These are phyloP conservation scores for Monosporozyma servazzii DNA, from an alignment of 805 yeast genomes.

Conservation along the genomic window DNA sequence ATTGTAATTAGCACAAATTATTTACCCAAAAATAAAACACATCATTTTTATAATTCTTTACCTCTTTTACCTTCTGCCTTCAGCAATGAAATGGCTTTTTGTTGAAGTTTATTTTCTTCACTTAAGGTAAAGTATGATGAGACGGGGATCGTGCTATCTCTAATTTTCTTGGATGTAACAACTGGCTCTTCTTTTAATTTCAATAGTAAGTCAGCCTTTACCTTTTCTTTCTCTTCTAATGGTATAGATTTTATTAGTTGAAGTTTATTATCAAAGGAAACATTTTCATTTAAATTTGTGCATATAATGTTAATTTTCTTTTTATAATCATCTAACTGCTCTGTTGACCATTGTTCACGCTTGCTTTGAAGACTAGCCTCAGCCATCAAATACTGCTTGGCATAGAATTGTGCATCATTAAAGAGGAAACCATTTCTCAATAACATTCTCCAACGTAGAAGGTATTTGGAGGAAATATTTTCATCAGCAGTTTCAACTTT, in stretches of 20 bases:
- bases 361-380: conserved; percentile 35
- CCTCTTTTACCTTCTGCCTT: background rate
- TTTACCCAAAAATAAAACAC: background rate
- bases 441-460: conserved; percentile 44
- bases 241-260: conserved; percentile 16
- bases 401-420: conserved; percentile 49
- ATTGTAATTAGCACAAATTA: background rate
- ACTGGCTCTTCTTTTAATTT: background rate
- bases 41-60: background rate
- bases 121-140: background rate
- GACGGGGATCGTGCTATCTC: background rate
- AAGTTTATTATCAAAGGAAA: conserved; percentile 24
- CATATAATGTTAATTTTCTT: conserved; percentile 10
- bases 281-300: conserved; percentile 11
- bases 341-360: conserved; percentile 30
- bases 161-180: background rate
- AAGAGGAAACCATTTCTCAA: conserved; percentile 49
- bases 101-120: background rate
- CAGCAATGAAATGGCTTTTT: background rate
- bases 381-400: conserved; percentile 43
- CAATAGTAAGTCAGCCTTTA: conserved; percentile 18
- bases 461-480: conserved; percentile 40
- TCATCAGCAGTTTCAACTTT: conserved; percentile 23
- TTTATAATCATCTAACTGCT: conserved; percentile 18
- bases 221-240: conserved; percentile 25